Evolutionary conservation across 2,329 filamentous ascomycete genomes (phyloP), one percentile per base, ranked within the genome.

Genomic region (Nemania sp.): DNA sequence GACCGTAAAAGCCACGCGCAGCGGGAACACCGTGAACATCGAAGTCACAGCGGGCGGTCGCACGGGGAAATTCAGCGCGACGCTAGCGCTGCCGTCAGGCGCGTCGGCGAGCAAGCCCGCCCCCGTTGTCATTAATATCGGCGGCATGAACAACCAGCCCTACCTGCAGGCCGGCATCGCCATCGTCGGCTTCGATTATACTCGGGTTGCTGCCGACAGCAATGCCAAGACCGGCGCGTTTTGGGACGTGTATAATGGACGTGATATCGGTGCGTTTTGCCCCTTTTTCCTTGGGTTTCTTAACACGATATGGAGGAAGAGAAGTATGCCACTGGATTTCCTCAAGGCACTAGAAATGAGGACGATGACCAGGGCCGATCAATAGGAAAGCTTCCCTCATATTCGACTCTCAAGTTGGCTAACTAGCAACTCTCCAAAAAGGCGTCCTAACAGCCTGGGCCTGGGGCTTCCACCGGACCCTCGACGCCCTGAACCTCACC

Each of bases 381-480:
- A n/a, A n/a, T n/a, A n/a, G n/a, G n/a, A n/a, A n/a, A n/a, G n/a
- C n/a, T n/a, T n/a, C n/a, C n/a, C n/a, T n/a, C n/a, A n/a, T 31
- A 31, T 31, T 31, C 5, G n/a, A 31, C n/a, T 31, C 5, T 14
- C 28, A 31, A 28, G 28, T 31, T n/a, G n/a, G n/a, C n/a, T n/a
- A 41, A n/a, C 50, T 36, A 45, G 42, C 36, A 26, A 23, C 5
- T 6, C 30, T 11, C 26, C 6, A 12, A 36, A 49, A 39, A 75
- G 77, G 78, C 52, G 76, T 78, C 31, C 68, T 80, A 47, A 80
- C 76, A 11, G 79, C 79, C 11, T 81, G 79, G 80, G 77, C 78
- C 11, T 82, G 79, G 78, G 78, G 75, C 39, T 79, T 81, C 58
- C 77, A 78, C 61, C 75, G 77, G 50, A 74, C 79, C 39, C 76